phyloP scores from a whole-genome alignment of 768 basidiomycete genomes.

The Phlegmacium glaucopus region DNA sequence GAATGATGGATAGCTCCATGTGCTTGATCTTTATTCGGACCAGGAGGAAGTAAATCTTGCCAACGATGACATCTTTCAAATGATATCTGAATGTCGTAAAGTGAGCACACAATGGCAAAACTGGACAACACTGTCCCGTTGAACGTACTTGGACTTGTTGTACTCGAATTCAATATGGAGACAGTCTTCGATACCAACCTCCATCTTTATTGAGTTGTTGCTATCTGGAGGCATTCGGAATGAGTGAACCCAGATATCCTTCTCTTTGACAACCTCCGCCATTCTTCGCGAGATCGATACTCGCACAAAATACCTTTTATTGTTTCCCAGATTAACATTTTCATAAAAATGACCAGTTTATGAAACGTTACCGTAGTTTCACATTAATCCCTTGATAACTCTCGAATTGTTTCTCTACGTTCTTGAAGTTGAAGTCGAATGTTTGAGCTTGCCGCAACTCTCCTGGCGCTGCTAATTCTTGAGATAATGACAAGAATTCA shows the following conservation, averaged over 20 bases:
- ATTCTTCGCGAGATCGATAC: conserved; percentile 88
- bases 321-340: conserved; percentile 6
- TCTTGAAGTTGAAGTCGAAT: conserved; percentile 97
- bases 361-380: conserved; percentile 89
- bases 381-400: conserved; percentile 98
- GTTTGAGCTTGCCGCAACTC: conserved; percentile 97
- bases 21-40: conserved; percentile 99
- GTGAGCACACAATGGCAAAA: not conserved
- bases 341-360: too few species aligned
- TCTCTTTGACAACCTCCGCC: conserved; percentile 92
- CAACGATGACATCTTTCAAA: conserved; percentile 97
- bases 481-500: conserved; percentile 93
- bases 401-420: conserved; percentile 99
- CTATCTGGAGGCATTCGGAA: conserved; percentile 98
- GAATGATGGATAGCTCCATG: conserved; percentile 98
- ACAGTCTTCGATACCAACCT: conserved; percentile 99
- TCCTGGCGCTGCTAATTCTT: conserved; percentile 93
- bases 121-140: too few species aligned
- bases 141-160: conserved; percentile 92
- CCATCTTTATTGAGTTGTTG: conserved; percentile 99
- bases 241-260: conserved; percentile 96
- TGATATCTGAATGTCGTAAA: conserved; percentile 71
- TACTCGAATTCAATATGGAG: conserved; percentile 99
- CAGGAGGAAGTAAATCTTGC: conserved; percentile 98
- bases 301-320: conserved; percentile 86